Conservation (phyloP, 805 yeast genomes). For the Spathaspora girioi region DNA sequence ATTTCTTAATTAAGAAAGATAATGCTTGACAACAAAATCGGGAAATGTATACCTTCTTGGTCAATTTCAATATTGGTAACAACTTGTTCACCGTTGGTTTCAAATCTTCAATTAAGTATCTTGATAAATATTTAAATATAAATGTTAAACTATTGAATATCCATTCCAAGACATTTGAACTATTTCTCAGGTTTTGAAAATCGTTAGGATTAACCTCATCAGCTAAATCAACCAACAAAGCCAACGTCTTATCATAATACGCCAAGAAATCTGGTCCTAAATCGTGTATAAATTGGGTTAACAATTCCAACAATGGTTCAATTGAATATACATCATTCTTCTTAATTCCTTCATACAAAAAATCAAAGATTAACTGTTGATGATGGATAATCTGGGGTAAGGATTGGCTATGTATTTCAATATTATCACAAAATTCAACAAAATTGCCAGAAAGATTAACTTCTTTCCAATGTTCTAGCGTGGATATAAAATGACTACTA, state of each 20-base stretch:
- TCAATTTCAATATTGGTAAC: conserved; percentile 58
- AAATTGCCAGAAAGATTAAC: conserved; percentile 74
- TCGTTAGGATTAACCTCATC: conserved; percentile 34
- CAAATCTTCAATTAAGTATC: conserved; percentile 58
- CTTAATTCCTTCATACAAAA: conserved; percentile 44
- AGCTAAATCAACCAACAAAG: conserved; percentile 47
- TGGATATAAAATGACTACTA: conserved; percentile 72
- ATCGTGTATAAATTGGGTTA: conserved; percentile 87
- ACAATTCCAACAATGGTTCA: conserved; percentile 73
- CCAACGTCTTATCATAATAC: conserved; percentile 55
- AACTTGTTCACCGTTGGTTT: conserved; percentile 65
- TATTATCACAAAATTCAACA: conserved; percentile 54
- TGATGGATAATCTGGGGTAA: conserved; percentile 80
- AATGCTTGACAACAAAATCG: conserved; percentile 89
- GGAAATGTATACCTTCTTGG: conserved; percentile 59
- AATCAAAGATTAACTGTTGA: conserved; percentile 52
- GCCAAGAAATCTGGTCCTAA: conserved; percentile 86
- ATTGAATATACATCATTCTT: conserved; percentile 65
- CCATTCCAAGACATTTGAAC: conserved; percentile 72
- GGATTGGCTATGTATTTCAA: conserved; percentile 57
- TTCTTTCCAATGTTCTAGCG: conserved; percentile 85
- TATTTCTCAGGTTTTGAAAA: conserved; percentile 51
- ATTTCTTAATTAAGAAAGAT: conserved; percentile 75
- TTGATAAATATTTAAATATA: conserved; percentile 80
- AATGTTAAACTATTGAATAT: conserved; percentile 82